These are phyloP conservation scores for Cryptosporidium viatorum DNA, from an alignment of 169 alveolate species.

Conservation along the genomic window DNA sequence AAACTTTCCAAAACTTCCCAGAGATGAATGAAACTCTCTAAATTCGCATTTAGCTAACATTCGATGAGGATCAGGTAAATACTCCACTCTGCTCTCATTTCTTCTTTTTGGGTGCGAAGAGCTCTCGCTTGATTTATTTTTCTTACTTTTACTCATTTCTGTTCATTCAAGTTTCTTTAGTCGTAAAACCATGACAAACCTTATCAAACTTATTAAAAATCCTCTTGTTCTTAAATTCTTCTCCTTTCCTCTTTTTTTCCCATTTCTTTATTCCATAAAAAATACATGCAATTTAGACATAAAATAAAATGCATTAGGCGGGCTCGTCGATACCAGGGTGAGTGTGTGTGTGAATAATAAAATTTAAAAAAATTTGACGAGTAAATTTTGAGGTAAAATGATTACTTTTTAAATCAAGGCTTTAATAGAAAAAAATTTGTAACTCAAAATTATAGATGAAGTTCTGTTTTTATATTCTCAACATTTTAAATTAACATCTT, in stretches of 20 bases:
- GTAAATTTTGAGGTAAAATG: constrained; percentile 2
- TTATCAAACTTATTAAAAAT: not conserved
- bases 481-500: not conserved
- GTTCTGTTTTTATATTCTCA: not conserved
- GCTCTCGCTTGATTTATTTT: not conserved
- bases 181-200: not conserved
- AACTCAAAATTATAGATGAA: not conserved
- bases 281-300: constrained; percentile 49
- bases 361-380: not conserved
- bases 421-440: not conserved
- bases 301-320: constrained; percentile 68
- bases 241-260: not conserved
- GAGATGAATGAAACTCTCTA: constrained; percentile 48
- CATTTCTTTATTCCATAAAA: not conserved
- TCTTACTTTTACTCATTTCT: constrained; percentile 18
- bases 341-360: constrained; percentile 52
- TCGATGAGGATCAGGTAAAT: constrained; percentile 61
- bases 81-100: constrained; percentile 12
- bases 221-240: not conserved
- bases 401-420: not conserved
- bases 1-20: constrained; percentile 32
- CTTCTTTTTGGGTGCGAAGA: constrained; percentile 1
- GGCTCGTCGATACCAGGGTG: constrained; percentile 70
- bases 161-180: not conserved
- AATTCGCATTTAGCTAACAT: constrained; percentile 38